Evolutionary conservation across 2,329 filamentous ascomycete genomes (phyloP), one percentile per base, ranked within the genome.

Genomic region (Hypoxylon sp.): DNA sequence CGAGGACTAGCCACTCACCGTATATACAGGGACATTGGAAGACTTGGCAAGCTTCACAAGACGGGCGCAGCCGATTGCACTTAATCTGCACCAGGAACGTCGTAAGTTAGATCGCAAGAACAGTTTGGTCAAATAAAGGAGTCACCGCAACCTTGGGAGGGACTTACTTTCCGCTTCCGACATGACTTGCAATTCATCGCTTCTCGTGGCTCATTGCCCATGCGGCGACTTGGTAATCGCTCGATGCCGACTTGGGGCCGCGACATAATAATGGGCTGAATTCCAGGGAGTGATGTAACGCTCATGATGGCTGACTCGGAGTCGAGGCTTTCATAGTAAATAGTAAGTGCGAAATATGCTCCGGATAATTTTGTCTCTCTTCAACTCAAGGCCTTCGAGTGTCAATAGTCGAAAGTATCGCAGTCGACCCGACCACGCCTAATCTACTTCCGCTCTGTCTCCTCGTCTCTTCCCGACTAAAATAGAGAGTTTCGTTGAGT

Each of bases 111-210:
- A 65, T 67, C 44, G 33, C 32, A 32, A 56, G 30, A 46, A 48
- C 16, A 52, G 24, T 36, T 46, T 51, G 55, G 57, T 32, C 52
- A 58, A 24, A 44, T 54, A 38, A 28, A 38, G 48, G 52, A 24
- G 45, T 14, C 22, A 49, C 51, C 20, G 45, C 9, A 40, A 44
- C 55, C 12, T 49, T 55, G 44, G 32, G 42, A 52, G 44, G 72
- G 55, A 73, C 81, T 49, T 79, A 95, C 93, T 90, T 97, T 97
- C 81, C 93, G 86, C 80, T 96, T 96, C 72, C 93, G 88, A 82
- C 93, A 97, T 60, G 92, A 96, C 79, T 97, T 96, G 87, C 93
- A 97, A 78, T 97, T 97, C 93, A 97, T 97, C 32, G 91, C 92
- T 82, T 96, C 93, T 57, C 75, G 73, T 40, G 91, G 92, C 77